A percentile compares a stretch with the other conserved stretches of the same genome.
Conservation (phyloP, 1,284 basidiomycete genomes). For the Naganishia cerealis region DNA sequence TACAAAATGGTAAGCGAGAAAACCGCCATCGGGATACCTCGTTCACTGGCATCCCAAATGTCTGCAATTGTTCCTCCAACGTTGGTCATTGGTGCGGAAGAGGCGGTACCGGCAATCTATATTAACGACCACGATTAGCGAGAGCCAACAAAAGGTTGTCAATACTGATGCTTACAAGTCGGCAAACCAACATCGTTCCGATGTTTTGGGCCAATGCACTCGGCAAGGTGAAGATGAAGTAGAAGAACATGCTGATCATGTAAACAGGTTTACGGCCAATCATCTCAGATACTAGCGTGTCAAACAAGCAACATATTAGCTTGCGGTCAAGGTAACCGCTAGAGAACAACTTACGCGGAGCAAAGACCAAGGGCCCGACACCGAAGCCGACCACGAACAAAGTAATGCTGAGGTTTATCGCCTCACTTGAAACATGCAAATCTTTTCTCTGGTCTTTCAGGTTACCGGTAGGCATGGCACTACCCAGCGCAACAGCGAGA, state of each 20-base stretch:
- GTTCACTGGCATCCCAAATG: conserved; percentile 53
- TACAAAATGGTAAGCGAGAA: conserved; percentile 45
- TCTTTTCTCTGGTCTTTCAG: conserved; percentile 46
- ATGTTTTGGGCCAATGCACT: conserved; percentile 55
- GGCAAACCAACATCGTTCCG: conserved; percentile 55
- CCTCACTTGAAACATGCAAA: conserved; percentile 53
- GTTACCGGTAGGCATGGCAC: conserved; percentile 56
- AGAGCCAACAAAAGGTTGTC: not conserved
- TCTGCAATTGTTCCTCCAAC: conserved; percentile 57
- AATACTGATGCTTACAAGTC: conserved; percentile 40
- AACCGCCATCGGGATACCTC: conserved; percentile 55
- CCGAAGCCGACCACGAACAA: conserved; percentile 58
- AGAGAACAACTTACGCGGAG: conserved; percentile 42
- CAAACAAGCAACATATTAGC: conserved; percentile 31
- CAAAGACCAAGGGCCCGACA: conserved; percentile 53
- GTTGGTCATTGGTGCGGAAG: conserved; percentile 56
- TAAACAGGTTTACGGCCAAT: conserved; percentile 53
- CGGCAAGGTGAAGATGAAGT: conserved; percentile 53
- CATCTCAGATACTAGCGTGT: conserved; percentile 45
- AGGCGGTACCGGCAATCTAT: conserved; percentile 54
- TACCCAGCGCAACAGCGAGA: conserved; percentile 52
- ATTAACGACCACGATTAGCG: not conserved
- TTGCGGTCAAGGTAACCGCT: not conserved
- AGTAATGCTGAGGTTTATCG: conserved; percentile 52
- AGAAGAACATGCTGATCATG: conserved; percentile 53